A percentile compares a stretch with the other conserved stretches of the same genome.
These are phyloP conservation scores for Styphnolobium japonicum DNA, from an alignment of 306 rosid genomes.

Conservation along the genomic window DNA sequence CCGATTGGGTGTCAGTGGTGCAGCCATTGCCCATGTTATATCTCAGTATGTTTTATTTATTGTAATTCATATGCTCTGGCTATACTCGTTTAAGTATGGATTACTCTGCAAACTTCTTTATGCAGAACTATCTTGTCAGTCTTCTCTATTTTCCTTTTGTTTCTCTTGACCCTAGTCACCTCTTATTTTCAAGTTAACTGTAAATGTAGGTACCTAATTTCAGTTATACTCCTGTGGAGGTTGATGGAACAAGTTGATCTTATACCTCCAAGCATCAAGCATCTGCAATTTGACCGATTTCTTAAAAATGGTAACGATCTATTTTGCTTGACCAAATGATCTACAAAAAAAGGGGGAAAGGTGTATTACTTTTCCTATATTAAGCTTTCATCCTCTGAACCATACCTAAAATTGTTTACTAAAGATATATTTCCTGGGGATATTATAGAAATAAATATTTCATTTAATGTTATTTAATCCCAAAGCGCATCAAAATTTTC, in stretches of 20 bases:
- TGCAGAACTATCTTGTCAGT: neutral
- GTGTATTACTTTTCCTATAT: neutral
- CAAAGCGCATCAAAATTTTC: neutral
- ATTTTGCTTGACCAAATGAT: slow-evolving; percentile 4
- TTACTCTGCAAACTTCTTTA: neutral
- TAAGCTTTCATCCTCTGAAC: neutral
- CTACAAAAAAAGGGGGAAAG: neutral
- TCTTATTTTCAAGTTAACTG: slow-evolving; percentile 9
- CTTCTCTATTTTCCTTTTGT: slow-evolving; percentile 2
- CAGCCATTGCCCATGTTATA: slow-evolving; percentile 95
- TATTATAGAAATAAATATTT: neutral
- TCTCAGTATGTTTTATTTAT: slow-evolving; percentile 69
- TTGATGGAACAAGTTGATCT: slow-evolving; percentile 64
- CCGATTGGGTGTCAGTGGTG: slow-evolving; percentile 74
- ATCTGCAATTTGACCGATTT: slow-evolving; percentile 69
- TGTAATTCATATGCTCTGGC: neutral
- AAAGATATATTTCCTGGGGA: neutral
- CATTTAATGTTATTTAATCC: neutral
- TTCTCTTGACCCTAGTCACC: neutral
- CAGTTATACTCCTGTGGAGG: slow-evolving; percentile 70
- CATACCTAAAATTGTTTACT: neutral
- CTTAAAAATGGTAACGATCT: slow-evolving; percentile 61
- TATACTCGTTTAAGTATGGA: neutral
- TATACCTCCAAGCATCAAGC: slow-evolving; percentile 70
- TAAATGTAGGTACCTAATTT: slow-evolving; percentile 61